phyloP scores from a whole-genome alignment of 805 yeast genomes.

The Pichia thaimueangensis region DNA sequence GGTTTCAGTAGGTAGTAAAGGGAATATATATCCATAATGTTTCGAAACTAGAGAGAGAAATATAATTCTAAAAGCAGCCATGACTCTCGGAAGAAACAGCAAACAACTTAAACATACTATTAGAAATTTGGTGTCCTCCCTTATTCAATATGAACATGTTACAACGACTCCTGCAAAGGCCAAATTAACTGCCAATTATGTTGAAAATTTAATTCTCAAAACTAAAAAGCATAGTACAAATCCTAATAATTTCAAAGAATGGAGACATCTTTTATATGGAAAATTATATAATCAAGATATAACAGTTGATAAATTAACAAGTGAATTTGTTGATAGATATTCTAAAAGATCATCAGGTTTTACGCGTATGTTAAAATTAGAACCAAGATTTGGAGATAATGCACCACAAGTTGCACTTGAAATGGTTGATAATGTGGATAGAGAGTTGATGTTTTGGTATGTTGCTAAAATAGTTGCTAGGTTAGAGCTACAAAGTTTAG shows the following conservation, averaged over 20 bases:
- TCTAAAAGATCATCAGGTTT: slow-evolving; percentile 66
- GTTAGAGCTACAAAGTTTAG: slow-evolving; percentile 54
- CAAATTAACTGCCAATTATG: slow-evolving; percentile 55
- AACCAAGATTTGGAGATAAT: slow-evolving; percentile 81
- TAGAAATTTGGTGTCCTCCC: slow-evolving; percentile 59
- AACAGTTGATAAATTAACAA: slow-evolving; percentile 58
- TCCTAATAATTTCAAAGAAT: slow-evolving; percentile 21
- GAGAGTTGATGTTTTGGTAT: slow-evolving; percentile 70
- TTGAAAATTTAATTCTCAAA: slow-evolving; percentile 58
- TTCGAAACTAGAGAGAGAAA: not conserved
- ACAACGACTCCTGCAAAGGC: slow-evolving; percentile 73
- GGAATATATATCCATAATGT: no score
- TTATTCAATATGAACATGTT: slow-evolving; percentile 64
- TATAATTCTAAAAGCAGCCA: slow-evolving; percentile 3
- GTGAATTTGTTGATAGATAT: slow-evolving; percentile 61
- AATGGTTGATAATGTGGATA: slow-evolving; percentile 53
- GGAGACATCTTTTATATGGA: slow-evolving; percentile 28
- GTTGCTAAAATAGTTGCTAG: slow-evolving; percentile 84
- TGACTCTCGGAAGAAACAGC: slow-evolving; percentile 37
- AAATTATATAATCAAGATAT: slow-evolving; percentile 42
- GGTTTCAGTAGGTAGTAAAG: no score
- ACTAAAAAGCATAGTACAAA: slow-evolving; percentile 34
- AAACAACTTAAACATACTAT: slow-evolving; percentile 51
- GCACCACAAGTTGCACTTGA: slow-evolving; percentile 88
- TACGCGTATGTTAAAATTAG: slow-evolving; percentile 77